Conservation (phyloP, 2,329 filamentous ascomycete species). For the Pezicula neosporulosa region DNA sequence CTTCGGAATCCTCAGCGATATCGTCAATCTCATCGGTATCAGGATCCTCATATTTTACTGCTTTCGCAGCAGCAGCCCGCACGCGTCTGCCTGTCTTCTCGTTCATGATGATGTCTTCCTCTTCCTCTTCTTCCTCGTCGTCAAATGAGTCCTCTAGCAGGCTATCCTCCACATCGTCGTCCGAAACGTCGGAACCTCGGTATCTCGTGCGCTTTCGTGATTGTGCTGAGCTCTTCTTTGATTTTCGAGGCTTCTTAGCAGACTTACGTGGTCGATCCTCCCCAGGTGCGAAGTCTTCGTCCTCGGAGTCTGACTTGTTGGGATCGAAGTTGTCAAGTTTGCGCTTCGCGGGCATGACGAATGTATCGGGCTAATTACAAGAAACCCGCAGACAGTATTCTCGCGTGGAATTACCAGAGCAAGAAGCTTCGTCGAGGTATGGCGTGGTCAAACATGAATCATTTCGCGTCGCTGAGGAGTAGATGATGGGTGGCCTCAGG, state of each 20-base stretch:
- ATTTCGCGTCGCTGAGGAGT: slow-evolving; percentile 1
- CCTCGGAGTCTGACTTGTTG: slow-evolving; percentile 63
- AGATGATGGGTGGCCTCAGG: too few relatives aligned
- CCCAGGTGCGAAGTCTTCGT: slow-evolving; percentile 61
- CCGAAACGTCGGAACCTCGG: slow-evolving; percentile 59
- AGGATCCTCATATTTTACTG: slow-evolving; percentile 45
- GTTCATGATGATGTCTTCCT: slow-evolving; percentile 38
- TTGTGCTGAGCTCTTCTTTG: slow-evolving; percentile 23
- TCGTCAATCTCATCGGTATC: slow-evolving; percentile 33
- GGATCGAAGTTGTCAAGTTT: slow-evolving; percentile 63
- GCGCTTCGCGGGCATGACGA: slow-evolving; percentile 32
- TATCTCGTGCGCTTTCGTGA: slow-evolving; percentile 43
- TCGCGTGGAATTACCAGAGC: not conserved
- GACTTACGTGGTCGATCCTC: slow-evolving; percentile 44
- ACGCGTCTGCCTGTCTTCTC: slow-evolving; percentile 43
- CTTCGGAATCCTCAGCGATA: slow-evolving; percentile 28
- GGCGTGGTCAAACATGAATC: slow-evolving; percentile 11
- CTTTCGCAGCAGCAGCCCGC: slow-evolving; percentile 43
- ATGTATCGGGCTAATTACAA: not conserved
- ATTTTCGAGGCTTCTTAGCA: slow-evolving; percentile 33
- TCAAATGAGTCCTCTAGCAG: slow-evolving; percentile 45
- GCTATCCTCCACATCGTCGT: slow-evolving; percentile 53
- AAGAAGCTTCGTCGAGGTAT: not conserved
- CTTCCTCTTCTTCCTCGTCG: slow-evolving; percentile 36
- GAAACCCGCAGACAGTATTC: not conserved